Conservation (phyloP, 768 basidiomycete genomes). For the Trametes cinnabarina region DNA sequence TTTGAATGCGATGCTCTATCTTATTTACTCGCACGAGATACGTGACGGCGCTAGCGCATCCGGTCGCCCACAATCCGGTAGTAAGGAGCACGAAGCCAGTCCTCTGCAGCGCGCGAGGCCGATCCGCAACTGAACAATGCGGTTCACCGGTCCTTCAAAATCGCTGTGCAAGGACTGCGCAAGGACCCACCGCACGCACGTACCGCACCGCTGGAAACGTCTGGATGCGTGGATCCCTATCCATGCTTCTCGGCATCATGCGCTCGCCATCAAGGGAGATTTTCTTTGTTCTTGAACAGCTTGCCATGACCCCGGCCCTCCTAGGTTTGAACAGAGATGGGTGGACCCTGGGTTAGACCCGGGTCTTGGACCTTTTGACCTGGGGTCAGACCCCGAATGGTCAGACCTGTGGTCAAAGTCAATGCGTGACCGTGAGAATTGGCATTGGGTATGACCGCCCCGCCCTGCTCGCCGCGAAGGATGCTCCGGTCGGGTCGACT, state of each 20-base stretch:
- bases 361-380: no score
- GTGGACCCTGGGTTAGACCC: no score
- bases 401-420: no score
- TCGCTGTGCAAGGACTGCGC: neutral
- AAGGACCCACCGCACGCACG: neutral
- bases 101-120: neutral
- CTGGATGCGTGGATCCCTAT: neutral
- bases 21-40: neutral
- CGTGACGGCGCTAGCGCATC: neutral
- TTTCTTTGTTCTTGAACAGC: no score
- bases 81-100: no score
- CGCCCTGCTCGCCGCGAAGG: no score
- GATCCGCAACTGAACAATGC: conserved; percentile 4
- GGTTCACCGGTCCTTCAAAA: neutral
- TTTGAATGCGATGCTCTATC: neutral
- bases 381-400: no score
- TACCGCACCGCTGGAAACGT: neutral
- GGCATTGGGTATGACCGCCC: no score
- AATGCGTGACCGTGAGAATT: no score
- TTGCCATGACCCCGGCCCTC: no score
- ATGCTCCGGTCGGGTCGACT: no score
- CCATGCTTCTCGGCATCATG: neutral
- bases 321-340: no score
- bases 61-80: neutral
- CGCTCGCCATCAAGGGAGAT: neutral